Evolutionary conservation across 257 asterid genomes (phyloP), one percentile per base, ranked within the genome.

Genomic region (Buddleja alternifolia): DNA sequence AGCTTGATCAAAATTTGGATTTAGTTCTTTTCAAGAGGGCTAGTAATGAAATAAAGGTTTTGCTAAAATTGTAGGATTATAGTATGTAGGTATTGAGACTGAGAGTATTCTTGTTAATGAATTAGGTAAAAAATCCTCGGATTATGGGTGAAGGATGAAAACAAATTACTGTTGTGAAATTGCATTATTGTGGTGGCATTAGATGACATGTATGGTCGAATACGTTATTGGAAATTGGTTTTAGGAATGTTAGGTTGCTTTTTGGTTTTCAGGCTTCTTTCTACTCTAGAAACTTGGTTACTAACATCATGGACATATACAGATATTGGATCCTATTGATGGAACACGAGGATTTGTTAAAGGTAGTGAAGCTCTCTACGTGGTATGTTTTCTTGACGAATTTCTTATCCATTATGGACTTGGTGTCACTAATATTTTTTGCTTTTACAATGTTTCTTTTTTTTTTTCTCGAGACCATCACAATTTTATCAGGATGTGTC

Each of bases 271-370:
- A 34, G 46, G 66, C 32, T 45, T 15, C 63, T 75, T n/a, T n/a
- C n/a, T n/a, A 9, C 32, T 63, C 62, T 14, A 47, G 47, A 66
- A 39, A 20, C 47, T 55, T 70, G 67, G 41, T 19, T 61, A 7
- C 58, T 44, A 46, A 67, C 37, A 72, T 63, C 70, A 17, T 68
- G 32, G 21, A 36, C 62, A 60, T 75, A 3, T 81, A 63, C 90
- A 93, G 97, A 83, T 93, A 68, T 74, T 93, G 96, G 98, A 93
- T 81, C 98, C 98, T 56, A 90, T 93, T 74, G 98, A 93, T 69
- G 97, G 98, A 65, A 93, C 97, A 51, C 84, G 95, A 58, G 98
- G 98, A 70, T 93, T 93, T 76, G 90, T 93, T 62, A 90, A 78
- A 88, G 98, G 98, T 59, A 55, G 87, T 19, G 88, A 80, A 56